These are phyloP conservation scores for Circinella minor DNA, from an alignment of 371 early-diverging fungal species.

Conservation along the genomic window DNA sequence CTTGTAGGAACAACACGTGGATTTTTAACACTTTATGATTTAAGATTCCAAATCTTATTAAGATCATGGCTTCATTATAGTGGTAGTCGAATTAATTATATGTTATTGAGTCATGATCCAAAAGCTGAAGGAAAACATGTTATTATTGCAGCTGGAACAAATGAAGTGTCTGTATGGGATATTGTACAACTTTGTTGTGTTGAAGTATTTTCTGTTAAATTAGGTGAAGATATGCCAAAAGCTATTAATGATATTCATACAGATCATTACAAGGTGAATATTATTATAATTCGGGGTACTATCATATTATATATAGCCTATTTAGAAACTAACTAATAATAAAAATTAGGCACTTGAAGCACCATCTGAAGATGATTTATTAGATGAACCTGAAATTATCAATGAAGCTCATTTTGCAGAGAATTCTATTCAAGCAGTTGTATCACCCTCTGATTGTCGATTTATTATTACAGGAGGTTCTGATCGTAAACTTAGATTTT, in stretches of 20 bases:
- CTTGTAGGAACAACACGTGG: conserved; percentile 85
- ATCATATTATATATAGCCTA: background rate
- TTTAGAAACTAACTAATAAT: background rate
- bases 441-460: conserved; percentile 56
- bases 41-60: conserved; percentile 81
- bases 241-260: conserved; percentile 36
- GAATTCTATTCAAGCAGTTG: conserved; percentile 60
- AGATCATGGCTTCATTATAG: conserved; percentile 84
- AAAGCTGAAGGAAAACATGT: conserved; percentile 53
- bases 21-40: conserved; percentile 82
- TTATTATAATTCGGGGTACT: background rate
- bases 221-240: conserved; percentile 60
- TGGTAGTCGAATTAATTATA: conserved; percentile 67
- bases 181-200: conserved; percentile 73
- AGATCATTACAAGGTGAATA: conserved; percentile 54
- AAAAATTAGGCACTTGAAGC: conserved; percentile 48
- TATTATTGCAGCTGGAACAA: conserved; percentile 70
- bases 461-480: conserved; percentile 82
- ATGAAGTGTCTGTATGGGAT: conserved; percentile 89
- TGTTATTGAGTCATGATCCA: conserved; percentile 58
- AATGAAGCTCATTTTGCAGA: conserved; percentile 58
- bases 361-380: conserved; percentile 55
- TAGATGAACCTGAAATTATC: conserved; percentile 53
- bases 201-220: conserved; percentile 70
- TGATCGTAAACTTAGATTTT: conserved; percentile 84